Conservation (phyloP, 1,284 basidiomycete species). For the Gomphus bonarii region DNA sequence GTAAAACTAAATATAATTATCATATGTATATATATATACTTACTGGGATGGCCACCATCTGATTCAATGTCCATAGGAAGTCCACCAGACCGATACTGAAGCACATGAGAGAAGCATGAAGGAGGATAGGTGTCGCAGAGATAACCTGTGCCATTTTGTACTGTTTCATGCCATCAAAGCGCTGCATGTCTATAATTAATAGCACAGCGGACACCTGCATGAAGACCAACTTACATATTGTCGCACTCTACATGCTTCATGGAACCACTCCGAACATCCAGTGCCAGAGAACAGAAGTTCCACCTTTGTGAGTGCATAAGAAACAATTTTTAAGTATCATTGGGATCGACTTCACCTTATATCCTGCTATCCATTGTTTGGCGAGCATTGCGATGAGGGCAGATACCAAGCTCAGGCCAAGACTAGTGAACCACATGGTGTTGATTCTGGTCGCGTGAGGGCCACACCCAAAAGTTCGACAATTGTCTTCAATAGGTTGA, state of each 20-base stretch:
- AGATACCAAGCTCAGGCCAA: constrained; percentile 30
- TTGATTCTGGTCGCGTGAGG: constrained; percentile 23
- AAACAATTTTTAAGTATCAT: neutral
- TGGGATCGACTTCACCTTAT: constrained; percentile 19
- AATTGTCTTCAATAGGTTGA: neutral
- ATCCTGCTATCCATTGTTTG: constrained; percentile 28
- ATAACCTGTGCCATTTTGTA: constrained; percentile 5
- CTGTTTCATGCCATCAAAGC: neutral
- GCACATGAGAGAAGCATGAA: neutral
- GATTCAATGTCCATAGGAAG: constrained; percentile 1
- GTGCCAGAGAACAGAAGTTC: constrained; percentile 1
- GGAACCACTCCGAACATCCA: constrained; percentile 1
- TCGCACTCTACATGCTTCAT: constrained; percentile 1
- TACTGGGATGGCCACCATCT: neutral
- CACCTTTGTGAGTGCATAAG: neutral
- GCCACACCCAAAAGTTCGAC: neutral
- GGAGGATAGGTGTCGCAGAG: constrained; percentile 1
- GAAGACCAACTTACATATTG: neutral
- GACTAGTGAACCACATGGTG: constrained; percentile 33
- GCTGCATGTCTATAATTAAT: neutral
- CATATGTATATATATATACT: neutral
- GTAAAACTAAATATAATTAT: neutral
- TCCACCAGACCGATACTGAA: constrained; percentile 1
- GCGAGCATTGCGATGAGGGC: constrained; percentile 33
- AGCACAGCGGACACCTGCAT: neutral